A percentile compares a stretch with the other conserved stretches of the same genome.
Evolutionary conservation across 306 rosid genomes (phyloP).

Genomic region (Casuarina cunninghamiana): DNA sequence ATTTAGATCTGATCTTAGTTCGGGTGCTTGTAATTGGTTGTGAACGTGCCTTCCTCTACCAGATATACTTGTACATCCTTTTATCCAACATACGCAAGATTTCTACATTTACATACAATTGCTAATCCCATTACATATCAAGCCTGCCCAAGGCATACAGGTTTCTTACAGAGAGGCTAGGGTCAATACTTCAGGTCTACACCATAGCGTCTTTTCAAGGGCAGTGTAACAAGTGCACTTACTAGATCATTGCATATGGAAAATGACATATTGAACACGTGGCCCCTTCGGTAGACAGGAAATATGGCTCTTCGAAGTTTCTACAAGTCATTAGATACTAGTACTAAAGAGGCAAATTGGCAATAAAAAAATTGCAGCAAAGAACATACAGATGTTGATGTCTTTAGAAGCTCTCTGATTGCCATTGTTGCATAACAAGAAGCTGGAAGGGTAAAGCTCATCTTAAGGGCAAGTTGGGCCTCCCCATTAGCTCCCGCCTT

Average conservation of each 20-base stretch:
- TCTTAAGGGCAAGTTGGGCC: constrained; percentile 73
- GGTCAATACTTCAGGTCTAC: background rate
- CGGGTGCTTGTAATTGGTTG: background rate
- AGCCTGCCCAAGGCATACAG: background rate
- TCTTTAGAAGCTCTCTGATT: constrained; percentile 92
- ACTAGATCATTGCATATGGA: background rate
- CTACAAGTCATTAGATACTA: background rate
- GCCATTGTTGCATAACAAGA: constrained; percentile 98
- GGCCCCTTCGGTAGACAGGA: background rate
- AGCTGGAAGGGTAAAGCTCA: constrained; percentile 84
- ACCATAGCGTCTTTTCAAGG: background rate
- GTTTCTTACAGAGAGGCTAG: background rate
- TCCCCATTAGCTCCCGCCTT: constrained; percentile 30
- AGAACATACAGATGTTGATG: constrained; percentile 86
- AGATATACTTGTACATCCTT: background rate
- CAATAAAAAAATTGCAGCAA: constrained; percentile 4
- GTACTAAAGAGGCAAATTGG: constrained; percentile 7
- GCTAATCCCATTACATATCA: background rate
- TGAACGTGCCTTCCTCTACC: background rate
- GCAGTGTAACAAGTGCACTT: background rate
- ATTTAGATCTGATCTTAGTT: background rate
- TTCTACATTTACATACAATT: background rate
- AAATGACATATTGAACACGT: background rate
- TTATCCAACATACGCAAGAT: background rate
- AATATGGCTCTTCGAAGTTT: background rate